A percentile compares a stretch with the other conserved stretches of the same genome.
Conservation (phyloP, 768 basidiomycete species). For the Naganishia onofrii region DNA sequence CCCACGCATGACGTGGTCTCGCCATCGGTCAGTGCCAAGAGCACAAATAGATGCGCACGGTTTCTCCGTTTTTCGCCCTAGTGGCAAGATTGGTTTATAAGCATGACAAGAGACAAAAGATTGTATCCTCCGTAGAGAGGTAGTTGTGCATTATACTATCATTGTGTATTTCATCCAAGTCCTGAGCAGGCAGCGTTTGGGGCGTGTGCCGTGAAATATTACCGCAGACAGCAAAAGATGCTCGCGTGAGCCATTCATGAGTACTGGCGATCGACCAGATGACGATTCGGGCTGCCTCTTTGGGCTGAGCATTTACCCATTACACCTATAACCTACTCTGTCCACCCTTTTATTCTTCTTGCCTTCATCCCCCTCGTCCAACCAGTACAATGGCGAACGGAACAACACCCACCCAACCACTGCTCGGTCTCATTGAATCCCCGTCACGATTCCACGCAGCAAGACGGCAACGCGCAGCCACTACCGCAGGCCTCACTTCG, state of each 20-base stretch:
- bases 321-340: too few species aligned
- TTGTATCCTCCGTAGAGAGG: too few species aligned
- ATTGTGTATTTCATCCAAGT: neutral
- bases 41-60: neutral
- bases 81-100: too few species aligned
- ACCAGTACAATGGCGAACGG: neutral
- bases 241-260: too few species aligned
- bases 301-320: too few species aligned
- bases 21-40: neutral
- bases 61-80: neutral
- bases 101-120: too few species aligned
- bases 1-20: neutral
- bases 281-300: too few species aligned
- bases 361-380: neutral
- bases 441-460: constrained; percentile 1
- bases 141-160: neutral
- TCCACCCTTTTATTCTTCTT: too few species aligned
- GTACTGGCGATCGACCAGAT: too few species aligned
- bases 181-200: too few species aligned
- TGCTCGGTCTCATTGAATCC: neutral
- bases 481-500: neutral
- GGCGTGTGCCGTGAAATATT: too few species aligned
- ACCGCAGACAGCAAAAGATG: too few species aligned
- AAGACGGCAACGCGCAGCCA: constrained; percentile 17
- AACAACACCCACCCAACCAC: neutral